Evolutionary conservation across 768 basidiomycete species (phyloP), one percentile per base, ranked within the genome.

Genomic region (Cystoderma amianthinum): DNA sequence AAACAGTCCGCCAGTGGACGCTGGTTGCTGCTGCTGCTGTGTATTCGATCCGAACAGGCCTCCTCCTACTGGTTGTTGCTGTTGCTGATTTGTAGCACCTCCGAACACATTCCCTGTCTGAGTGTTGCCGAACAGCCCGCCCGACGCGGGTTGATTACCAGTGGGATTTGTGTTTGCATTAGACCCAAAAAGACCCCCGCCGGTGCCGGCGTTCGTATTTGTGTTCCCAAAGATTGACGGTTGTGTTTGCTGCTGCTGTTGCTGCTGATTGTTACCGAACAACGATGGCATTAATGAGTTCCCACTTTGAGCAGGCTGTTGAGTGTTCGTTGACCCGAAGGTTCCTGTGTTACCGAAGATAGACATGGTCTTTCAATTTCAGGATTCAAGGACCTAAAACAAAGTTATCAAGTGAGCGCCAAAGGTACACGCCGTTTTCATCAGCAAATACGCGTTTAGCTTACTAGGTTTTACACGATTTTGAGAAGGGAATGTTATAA

Each of bases 171-270:
- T 36, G 34, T 17, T 17, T 7, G 34, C 25, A n/a, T 7, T 36
- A n/a, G 34, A 36, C 4, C 62, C 63, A 43, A 65, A 62, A 36
- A 66, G 39, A 42, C 42, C 41, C 21, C 42, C 45, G 12, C 43
- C 28, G 7, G 34, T 36, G 12, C 34, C 34, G 34, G 18, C 9
- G 34, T n/a, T 36, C 7, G 12, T 36, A 17, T 19, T 36, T 7
- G 34, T 9, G 34, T 36, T 36, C 7, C 34, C 34, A 36, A 36
- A 36, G 16, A 36, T 7, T 16, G 34, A 36, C 7, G 6, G 7
- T 17, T 36, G 34, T 36, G 34, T 7, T 17, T 36, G 25, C 25
- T 28, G 25, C 25, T 28, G 25, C 25, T 7, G 7, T 28, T 28
- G 32, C 43, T 48, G 17, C 46, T 20, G 24, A 9, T 18, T 23